A percentile compares a stretch with the other conserved stretches of the same genome.
phyloP scores from a whole-genome alignment of 768 basidiomycete genomes.

The Imleria badia region DNA sequence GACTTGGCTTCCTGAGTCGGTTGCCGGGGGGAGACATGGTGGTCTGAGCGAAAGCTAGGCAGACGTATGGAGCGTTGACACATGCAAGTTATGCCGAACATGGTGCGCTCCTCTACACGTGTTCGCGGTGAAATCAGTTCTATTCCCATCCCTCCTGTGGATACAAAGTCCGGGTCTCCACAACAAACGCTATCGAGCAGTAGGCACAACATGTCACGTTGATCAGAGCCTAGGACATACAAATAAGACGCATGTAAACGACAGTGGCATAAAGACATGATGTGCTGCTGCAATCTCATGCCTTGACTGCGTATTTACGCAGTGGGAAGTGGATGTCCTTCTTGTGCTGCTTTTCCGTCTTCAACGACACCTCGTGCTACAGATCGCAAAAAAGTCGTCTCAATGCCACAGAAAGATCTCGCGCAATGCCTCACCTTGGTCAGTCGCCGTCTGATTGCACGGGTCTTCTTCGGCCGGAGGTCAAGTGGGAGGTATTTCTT shows the following conservation, averaged over 20 bases:
- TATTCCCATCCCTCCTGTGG: conserved; percentile 2
- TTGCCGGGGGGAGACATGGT: conserved; percentile 43
- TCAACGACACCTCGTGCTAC: conserved; percentile 79
- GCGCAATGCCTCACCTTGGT: conserved; percentile 63
- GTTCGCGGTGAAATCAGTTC: conserved; percentile 7
- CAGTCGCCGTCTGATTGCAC: conserved; percentile 94
- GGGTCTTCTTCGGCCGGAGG: conserved; percentile 96
- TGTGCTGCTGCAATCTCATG: conserved; percentile 45
- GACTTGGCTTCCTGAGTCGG: conserved; percentile 39
- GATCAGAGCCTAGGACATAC: conserved; percentile 40
- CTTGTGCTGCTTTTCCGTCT: conserved; percentile 93
- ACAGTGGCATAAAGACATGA: conserved; percentile 23
- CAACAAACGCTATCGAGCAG: conserved; percentile 8
- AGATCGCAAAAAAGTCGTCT: conserved; percentile 7
- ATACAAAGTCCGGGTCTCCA: not conserved
- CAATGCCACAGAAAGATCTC: not conserved
- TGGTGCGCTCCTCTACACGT: conserved; percentile 27
- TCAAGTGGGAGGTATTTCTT: conserved; percentile 98
- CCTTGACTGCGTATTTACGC: conserved; percentile 96
- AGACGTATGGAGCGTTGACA: conserved; percentile 10
- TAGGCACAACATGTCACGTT: conserved; percentile 34
- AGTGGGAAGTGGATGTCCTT: conserved; percentile 91
- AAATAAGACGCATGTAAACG: conserved; percentile 33
- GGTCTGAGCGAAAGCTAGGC: conserved; percentile 22
- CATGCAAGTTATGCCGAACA: conserved; percentile 22